These are phyloP conservation scores for Sesbania bispinosa DNA, from an alignment of 306 rosid genomes.

Conservation along the genomic window DNA sequence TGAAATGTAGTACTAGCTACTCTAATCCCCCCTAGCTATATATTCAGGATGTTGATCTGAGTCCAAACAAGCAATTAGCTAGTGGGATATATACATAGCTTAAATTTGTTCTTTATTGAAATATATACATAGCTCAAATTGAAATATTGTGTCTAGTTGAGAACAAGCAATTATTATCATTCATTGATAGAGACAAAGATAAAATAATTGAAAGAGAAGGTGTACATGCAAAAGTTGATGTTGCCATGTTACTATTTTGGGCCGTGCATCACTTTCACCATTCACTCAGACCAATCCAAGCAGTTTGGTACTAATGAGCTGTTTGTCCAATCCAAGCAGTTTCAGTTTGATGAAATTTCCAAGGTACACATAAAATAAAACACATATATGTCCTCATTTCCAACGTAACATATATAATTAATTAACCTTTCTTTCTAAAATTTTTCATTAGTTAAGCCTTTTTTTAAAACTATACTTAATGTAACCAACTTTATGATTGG, in stretches of 20 bases:
- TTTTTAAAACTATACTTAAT: too few species aligned
- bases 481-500: too few species aligned
- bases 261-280: slow-evolving; percentile 59
- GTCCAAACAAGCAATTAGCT: too few species aligned
- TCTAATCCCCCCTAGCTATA: too few species aligned
- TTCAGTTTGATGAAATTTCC: slow-evolving; percentile 47
- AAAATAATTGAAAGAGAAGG: slow-evolving; percentile 12
- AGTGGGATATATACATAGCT: too few species aligned
- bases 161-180: too few species aligned
- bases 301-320: slow-evolving; percentile 48
- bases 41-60: too few species aligned
- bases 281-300: slow-evolving; percentile 31
- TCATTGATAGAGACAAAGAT: too few species aligned
- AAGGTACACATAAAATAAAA: not conserved
- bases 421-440: not conserved
- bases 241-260: slow-evolving; percentile 60
- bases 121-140: too few species aligned
- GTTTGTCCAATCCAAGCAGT: slow-evolving; percentile 64
- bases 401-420: not conserved
- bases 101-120: too few species aligned
- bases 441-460: not conserved
- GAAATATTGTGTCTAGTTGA: too few species aligned
- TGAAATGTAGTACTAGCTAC: too few species aligned
- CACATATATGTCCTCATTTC: slow-evolving; percentile 1
- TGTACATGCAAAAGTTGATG: slow-evolving; percentile 49